Evolutionary conservation across 78 protist genomes (phyloP).

Genomic region (Guillardia theta): DNA sequence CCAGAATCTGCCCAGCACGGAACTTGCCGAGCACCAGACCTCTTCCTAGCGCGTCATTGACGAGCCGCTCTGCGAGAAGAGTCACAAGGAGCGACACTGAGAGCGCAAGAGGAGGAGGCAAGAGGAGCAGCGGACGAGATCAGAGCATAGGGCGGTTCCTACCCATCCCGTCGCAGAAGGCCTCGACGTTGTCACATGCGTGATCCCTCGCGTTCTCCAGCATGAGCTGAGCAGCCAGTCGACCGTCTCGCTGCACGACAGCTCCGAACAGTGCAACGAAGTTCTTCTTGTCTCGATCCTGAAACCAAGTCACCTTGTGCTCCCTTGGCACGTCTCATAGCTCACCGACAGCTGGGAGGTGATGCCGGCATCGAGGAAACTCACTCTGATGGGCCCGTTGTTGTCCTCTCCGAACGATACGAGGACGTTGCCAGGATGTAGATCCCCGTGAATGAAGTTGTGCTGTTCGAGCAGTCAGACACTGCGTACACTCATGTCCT

Average conservation of each 20-base stretch:
- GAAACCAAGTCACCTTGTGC: too few relatives aligned
- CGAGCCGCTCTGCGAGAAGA: not conserved
- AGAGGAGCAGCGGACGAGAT: too few relatives aligned
- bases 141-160: too few relatives aligned
- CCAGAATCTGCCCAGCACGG: not conserved
- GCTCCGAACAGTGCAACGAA: constrained; percentile 52
- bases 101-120: not conserved
- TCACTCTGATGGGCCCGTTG: not conserved
- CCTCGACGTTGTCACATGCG: constrained; percentile 43
- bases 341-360: constrained; percentile 18
- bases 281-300: constrained; percentile 48
- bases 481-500: too few relatives aligned
- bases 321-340: too few relatives aligned
- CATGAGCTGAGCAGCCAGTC: not conserved
- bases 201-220: not conserved
- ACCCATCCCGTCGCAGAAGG: constrained; percentile 2
- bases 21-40: constrained; percentile 10
- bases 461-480: too few relatives aligned
- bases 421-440: constrained; percentile 64
- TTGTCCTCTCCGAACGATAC: not conserved
- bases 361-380: constrained; percentile 51
- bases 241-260: constrained; percentile 1
- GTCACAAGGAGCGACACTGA: not conserved
- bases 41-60: not conserved
- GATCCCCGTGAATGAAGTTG: constrained; percentile 60